Conservation (phyloP, 129 eudicot species). For the Tagetes patula region DNA sequence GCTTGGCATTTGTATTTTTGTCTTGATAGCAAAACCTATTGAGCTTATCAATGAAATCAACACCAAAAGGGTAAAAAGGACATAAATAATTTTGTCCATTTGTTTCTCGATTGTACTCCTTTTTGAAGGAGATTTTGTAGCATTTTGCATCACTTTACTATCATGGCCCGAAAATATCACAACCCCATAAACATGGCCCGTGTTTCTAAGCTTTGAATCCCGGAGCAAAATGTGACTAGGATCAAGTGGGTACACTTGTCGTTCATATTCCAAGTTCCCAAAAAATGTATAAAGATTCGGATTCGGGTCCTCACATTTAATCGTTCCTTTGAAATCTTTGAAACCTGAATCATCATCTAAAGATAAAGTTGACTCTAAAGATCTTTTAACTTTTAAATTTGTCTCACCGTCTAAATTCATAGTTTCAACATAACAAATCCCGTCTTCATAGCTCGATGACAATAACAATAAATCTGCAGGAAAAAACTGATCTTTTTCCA, state of each 20-base stretch:
- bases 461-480: slow-evolving; percentile 91
- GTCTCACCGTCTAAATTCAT: slow-evolving; percentile 99
- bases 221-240: slow-evolving; percentile 90
- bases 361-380: slow-evolving; percentile 72
- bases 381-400: slow-evolving; percentile 87
- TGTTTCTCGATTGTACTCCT: slow-evolving; percentile 89
- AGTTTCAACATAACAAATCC: slow-evolving; percentile 96
- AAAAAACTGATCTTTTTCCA: slow-evolving; percentile 89
- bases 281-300: slow-evolving; percentile 87
- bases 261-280: slow-evolving; percentile 83
- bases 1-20: slow-evolving; percentile 62
- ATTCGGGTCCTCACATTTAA: slow-evolving; percentile 87
- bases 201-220: slow-evolving; percentile 94
- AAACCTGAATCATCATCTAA: slow-evolving; percentile 66
- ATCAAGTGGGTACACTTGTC: slow-evolving; percentile 75
- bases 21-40: slow-evolving; percentile 71
- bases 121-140: slow-evolving; percentile 93
- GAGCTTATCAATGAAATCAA: slow-evolving; percentile 81
- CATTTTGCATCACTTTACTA: slow-evolving; percentile 94
- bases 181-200: slow-evolving; percentile 75
- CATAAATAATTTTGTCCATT: slow-evolving; percentile 91
- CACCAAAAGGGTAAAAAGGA: slow-evolving; percentile 81
- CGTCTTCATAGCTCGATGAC: slow-evolving; percentile 95
- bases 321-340: slow-evolving; percentile 64
- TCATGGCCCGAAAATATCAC: slow-evolving; percentile 92